Evolutionary conservation across 176 grass and related monocot species (phyloP).

Genomic region (Musa troglodytarum): DNA sequence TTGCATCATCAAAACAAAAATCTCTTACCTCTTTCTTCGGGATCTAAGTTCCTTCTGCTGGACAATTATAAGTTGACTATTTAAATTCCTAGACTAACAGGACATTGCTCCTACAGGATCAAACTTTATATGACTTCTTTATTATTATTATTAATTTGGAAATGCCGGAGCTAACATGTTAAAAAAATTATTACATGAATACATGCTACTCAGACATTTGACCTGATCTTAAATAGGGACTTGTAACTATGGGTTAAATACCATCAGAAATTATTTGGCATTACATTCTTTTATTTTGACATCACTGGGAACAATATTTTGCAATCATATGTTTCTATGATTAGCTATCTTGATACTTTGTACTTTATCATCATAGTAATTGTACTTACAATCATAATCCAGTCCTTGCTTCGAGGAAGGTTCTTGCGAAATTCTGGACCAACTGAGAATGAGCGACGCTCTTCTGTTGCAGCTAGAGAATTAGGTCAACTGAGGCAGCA

Average conservation of each 20-base stretch:
- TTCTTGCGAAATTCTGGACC: constrained; percentile 60
- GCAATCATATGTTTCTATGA: not conserved
- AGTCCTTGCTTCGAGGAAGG: constrained; percentile 86
- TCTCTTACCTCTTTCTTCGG: not conserved
- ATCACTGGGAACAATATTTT: not conserved
- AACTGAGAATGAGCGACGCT: constrained; percentile 51
- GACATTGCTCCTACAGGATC: no score
- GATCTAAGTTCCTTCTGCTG: not conserved
- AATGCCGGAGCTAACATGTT: not conserved
- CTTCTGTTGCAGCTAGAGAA: constrained; percentile 71
- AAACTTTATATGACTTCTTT: no score
- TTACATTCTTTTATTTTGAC: not conserved
- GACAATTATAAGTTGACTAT: not conserved
- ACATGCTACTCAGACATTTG: not conserved
- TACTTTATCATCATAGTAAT: not conserved
- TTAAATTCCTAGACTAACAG: not conserved
- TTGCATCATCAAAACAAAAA: not conserved
- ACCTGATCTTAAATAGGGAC: no score
- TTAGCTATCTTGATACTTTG: not conserved
- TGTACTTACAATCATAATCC: not conserved
- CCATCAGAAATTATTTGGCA: not conserved
- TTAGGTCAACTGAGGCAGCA: constrained; percentile 76
- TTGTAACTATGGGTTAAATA: not conserved
- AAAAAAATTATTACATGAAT: not conserved
- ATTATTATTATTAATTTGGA: not conserved